These are phyloP conservation scores for Pseudoperonospora humuli DNA, from an alignment of 352 stramenopile genomes.

Conservation along the genomic window DNA sequence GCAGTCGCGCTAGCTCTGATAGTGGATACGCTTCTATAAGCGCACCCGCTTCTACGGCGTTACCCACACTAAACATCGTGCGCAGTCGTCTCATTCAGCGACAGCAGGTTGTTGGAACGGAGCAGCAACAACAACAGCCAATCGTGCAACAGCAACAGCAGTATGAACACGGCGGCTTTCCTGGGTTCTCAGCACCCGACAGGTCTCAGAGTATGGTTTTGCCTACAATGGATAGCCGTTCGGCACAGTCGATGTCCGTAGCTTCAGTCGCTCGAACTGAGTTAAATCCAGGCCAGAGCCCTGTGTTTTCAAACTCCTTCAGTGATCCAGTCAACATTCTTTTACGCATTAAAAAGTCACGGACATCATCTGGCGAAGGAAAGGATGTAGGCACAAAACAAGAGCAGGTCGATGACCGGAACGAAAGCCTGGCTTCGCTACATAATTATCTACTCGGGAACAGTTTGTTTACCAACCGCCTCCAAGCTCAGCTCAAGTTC, in stretches of 20 bases:
- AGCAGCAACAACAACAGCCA: conserved; percentile 20
- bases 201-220: conserved; percentile 5
- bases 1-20: conserved; percentile 16
- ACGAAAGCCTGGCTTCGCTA: conserved; percentile 47
- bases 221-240: conserved; percentile 15
- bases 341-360: conserved; percentile 71
- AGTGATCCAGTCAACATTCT: conserved; percentile 72
- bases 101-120: conserved; percentile 21
- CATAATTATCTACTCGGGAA: conserved; percentile 64
- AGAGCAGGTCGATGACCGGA: conserved; percentile 32
- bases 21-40: conserved; percentile 10
- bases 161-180: conserved; percentile 22
- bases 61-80: conserved; percentile 59
- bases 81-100: conserved; percentile 54
- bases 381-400: conserved; percentile 26
- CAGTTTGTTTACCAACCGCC: conserved; percentile 66
- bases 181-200: conserved; percentile 14
- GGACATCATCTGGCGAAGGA: conserved; percentile 21
- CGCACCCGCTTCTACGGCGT: conserved; percentile 23
- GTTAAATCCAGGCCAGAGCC: conserved; percentile 13
- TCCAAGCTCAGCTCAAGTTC: conserved; percentile 64
- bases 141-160: conserved; percentile 16
- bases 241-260: conserved; percentile 16
- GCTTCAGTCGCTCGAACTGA: conserved; percentile 13
- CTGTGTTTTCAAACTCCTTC: conserved; percentile 48